Conservation (phyloP, 495 filamentous ascomycete species). For the Letharia lupina region DNA sequence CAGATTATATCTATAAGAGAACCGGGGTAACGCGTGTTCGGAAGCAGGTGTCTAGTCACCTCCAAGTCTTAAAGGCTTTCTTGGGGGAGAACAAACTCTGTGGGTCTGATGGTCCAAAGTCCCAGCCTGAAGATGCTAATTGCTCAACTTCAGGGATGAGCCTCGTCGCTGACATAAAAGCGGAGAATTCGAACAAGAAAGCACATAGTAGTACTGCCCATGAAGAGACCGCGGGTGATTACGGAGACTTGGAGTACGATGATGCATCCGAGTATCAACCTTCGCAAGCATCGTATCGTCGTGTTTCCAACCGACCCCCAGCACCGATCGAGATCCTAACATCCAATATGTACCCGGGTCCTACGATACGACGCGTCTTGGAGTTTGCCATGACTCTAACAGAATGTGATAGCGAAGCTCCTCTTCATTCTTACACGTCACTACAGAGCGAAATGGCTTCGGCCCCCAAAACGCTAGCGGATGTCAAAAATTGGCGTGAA, state of each 20-base stretch:
- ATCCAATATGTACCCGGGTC: background rate
- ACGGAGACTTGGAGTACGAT: background rate
- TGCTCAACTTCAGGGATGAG: slow-evolving; percentile 20
- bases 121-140: slow-evolving; percentile 1
- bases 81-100: slow-evolving; percentile 51
- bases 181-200: slow-evolving; percentile 11
- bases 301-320: background rate
- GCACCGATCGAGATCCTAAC: background rate
- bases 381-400: slow-evolving; percentile 45
- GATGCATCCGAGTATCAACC: background rate
- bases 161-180: slow-evolving; percentile 14
- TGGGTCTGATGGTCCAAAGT: slow-evolving; percentile 19
- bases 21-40: slow-evolving; percentile 59
- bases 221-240: background rate
- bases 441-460: slow-evolving; percentile 35
- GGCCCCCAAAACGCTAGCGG: slow-evolving; percentile 37
- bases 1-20: slow-evolving; percentile 63
- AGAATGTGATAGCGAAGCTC: background rate
- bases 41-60: slow-evolving; percentile 94
- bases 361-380: slow-evolving; percentile 34
- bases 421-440: slow-evolving; percentile 42
- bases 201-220: background rate
- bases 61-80: slow-evolving; percentile 89
- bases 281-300: background rate
- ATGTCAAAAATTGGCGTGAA: slow-evolving; percentile 37